Conservation (phyloP, 345 rosid species). For the Acer yangbiense region DNA sequence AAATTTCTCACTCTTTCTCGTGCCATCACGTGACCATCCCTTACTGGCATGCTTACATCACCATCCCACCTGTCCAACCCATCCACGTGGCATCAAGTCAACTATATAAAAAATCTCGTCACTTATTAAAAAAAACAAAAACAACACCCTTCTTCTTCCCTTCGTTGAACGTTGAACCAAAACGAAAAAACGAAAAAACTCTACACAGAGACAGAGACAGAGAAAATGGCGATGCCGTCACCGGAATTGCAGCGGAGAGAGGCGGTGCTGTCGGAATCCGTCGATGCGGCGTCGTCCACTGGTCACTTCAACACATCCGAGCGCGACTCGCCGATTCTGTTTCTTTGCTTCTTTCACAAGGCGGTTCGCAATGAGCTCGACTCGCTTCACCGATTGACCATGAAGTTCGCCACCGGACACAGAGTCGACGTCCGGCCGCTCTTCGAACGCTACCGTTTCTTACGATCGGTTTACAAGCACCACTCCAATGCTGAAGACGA, state of each 20-base stretch:
- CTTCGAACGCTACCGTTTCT: constrained; percentile 63
- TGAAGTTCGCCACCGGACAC: constrained; percentile 72
- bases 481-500: constrained; percentile 92
- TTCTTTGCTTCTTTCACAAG: constrained; percentile 79
- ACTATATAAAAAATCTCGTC: constrained; percentile 24
- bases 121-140: not conserved
- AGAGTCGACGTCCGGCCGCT: constrained; percentile 52
- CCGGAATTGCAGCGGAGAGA: constrained; percentile 58
- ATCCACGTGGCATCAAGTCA: constrained; percentile 52
- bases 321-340: constrained; percentile 73
- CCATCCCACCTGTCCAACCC: constrained; percentile 46
- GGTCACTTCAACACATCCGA: constrained; percentile 34
- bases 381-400: constrained; percentile 69
- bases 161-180: not conserved
- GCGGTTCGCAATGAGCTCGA: constrained; percentile 86
- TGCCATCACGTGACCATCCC: constrained; percentile 17
- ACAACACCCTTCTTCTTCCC: not conserved
- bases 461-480: constrained; percentile 71
- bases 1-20: constrained; percentile 4
- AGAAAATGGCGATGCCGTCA: constrained; percentile 74
- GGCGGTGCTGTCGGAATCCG: constrained; percentile 40
- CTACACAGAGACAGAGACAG: not conserved
- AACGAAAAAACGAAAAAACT: not conserved
- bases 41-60: constrained; percentile 15
- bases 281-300: constrained; percentile 30